Conservation (phyloP, 1,284 basidiomycete genomes). For the Ustilago curta region DNA sequence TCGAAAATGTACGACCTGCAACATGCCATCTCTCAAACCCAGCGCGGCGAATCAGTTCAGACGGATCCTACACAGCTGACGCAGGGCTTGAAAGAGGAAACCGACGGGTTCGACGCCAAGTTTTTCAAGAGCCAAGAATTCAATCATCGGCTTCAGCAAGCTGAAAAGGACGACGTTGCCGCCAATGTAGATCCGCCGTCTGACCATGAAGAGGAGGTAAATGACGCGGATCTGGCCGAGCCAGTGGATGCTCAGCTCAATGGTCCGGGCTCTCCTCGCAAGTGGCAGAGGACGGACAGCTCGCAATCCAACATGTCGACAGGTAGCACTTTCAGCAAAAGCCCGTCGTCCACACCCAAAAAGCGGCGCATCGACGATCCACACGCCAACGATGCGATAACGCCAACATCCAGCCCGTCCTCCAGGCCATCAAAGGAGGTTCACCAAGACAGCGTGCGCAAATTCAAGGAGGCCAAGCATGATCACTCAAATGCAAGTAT, state of each 20-base stretch:
- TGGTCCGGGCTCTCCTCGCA: constrained; percentile 3
- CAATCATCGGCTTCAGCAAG: constrained; percentile 45
- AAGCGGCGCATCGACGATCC: constrained; percentile 23
- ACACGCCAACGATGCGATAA: constrained; percentile 4
- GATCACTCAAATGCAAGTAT: constrained; percentile 12
- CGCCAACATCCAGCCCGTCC: constrained; percentile 21
- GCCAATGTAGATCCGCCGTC: constrained; percentile 29
- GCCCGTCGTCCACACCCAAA: constrained; percentile 35
- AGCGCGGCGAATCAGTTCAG: constrained; percentile 53
- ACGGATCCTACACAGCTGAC: constrained; percentile 47
- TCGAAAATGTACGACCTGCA: constrained; percentile 54
- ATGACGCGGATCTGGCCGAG: constrained; percentile 9
- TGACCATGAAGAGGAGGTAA: constrained; percentile 30
- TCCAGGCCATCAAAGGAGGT: constrained; percentile 26
- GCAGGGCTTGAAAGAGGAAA: constrained; percentile 22
- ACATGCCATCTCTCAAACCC: constrained; percentile 49
- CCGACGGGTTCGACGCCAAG: constrained; percentile 63
- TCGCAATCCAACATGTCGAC: constrained; percentile 23
- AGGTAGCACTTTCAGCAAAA: constrained; percentile 24
- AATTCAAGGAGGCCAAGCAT: constrained; percentile 34
- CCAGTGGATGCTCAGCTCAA: constrained; percentile 10
- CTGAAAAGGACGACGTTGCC: constrained; percentile 54
- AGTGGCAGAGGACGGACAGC: constrained; percentile 42
- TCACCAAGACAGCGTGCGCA: constrained; percentile 32
- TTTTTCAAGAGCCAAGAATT: constrained; percentile 68